Conservation (phyloP, 768 basidiomycete species). For the Heimioporus sp. region DNA sequence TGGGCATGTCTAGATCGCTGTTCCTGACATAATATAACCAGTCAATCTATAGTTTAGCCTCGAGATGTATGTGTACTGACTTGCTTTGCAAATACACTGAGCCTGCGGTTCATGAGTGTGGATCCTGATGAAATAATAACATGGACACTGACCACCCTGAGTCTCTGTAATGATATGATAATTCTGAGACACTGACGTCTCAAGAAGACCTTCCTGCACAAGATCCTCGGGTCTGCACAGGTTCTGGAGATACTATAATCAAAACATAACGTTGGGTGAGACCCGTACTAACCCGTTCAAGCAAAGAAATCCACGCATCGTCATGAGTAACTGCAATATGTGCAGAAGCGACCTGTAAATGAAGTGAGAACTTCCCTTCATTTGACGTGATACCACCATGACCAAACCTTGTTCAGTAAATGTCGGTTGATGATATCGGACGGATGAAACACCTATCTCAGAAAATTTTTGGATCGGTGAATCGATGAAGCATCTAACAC, state of each 20-base stretch:
- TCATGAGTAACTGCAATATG: background rate
- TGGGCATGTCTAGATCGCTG: background rate
- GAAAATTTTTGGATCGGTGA: background rate
- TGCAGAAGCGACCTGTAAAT: background rate
- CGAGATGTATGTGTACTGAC: background rate
- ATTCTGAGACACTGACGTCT: background rate
- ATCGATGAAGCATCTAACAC: background rate
- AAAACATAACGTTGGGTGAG: background rate
- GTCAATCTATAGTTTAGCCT: background rate
- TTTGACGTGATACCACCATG: background rate
- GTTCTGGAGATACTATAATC: background rate
- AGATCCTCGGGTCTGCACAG: conserved; percentile 1
- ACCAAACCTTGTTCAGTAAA: background rate
- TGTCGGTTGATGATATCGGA: conserved; percentile 5
- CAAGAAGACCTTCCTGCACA: background rate
- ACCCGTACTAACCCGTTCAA: conserved; percentile 1
- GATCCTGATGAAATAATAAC: background rate
- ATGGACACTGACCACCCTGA: background rate
- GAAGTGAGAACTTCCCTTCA: background rate
- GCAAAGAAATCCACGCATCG: conserved; percentile 4
- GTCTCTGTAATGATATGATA: background rate
- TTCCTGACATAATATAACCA: background rate
- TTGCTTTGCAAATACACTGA: conserved; percentile 12
- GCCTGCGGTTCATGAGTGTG: background rate
- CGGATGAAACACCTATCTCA: conserved; percentile 5